Base-by-base conservation (phyloP, 164 flowering plant species). In the Houttuynia cordata region DNA sequence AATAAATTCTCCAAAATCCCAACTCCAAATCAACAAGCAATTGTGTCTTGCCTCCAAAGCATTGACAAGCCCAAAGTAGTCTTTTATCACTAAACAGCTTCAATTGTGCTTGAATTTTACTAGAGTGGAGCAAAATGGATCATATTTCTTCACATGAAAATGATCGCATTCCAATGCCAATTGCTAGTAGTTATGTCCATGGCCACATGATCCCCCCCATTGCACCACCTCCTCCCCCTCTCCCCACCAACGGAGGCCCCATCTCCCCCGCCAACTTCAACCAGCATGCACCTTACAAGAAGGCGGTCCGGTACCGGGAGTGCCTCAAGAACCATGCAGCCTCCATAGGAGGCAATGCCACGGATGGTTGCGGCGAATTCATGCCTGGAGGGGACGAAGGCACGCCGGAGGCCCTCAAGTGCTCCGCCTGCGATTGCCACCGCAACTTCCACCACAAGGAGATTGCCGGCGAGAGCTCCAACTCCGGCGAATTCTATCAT, bases 321-420 rank as follows among this genome's bases (percentile, higher is more conserved):
- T 90, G 97, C 78, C 80, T 83, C 39, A 87, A 84, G 78, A 90
- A 90, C 76, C 97, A 90, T 74, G 97, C 95, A 70, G 95, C 95
- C 1, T 47, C 84, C 51, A 84, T 87, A 78, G 97, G 97, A 54
- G 95, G 93, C 7, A 80, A 77, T 70, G 97, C 95, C 51, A 84
- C 80, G 3, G 97, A 90, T 72, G 97, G 97, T 23, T 90, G 97
- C 63, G 93, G 97, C 0, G 97, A 90, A 74, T 90, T 87, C 86
- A 85, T 90, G 95, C 84, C 95, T 0, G 71, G 79, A 60, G 92
- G 87, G 0, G 87, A 77, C 60, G 94, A 81, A 59, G 95, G 86
- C 21, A 78, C 76, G 47, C 68, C 80, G 15, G 95, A 84, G 67
- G 83, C 93, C 39, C 84, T 90, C 64, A 90, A 63, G 23, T 90